Percentiles rank a stretch among this genome's conserved stretches.
These are phyloP conservation scores for Ceratocystis alfenasii DNA, from an alignment of 2,329 filamentous ascomycete species.

Conservation along the genomic window DNA sequence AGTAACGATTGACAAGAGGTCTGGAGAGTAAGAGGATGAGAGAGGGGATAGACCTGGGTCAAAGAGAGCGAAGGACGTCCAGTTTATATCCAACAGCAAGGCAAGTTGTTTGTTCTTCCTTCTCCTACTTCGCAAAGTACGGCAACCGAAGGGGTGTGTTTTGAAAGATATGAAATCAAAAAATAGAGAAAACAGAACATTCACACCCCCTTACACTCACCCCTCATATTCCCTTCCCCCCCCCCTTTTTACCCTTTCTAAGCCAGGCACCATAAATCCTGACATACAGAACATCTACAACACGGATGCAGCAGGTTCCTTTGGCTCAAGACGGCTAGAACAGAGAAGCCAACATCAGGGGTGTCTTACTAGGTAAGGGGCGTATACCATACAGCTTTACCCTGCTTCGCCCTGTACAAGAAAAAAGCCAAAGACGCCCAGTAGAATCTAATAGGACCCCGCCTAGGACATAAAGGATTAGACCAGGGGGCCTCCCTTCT, in stretches of 20 bases:
- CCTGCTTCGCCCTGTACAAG: slow-evolving; percentile 4
- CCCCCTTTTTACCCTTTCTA: neutral
- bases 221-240: neutral
- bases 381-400: neutral
- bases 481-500: neutral
- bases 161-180: neutral
- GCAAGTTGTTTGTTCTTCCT: neutral
- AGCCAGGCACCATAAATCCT: neutral
- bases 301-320: neutral
- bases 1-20: slow-evolving; percentile 11
- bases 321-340: slow-evolving; percentile 3
- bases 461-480: neutral
- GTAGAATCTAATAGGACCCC: neutral
- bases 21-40: neutral
- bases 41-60: neutral
- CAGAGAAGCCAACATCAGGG: neutral
- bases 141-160: neutral
- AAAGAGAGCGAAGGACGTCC: neutral
- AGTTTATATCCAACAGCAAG: slow-evolving; percentile 4
- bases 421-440: neutral
- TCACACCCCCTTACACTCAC: no score
- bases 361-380: neutral
- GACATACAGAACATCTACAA: neutral
- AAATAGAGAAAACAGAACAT: neutral
- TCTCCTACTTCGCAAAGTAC: neutral